Evolutionary conservation across 306 rosid species (phyloP), one percentile per base, ranked within the genome.

Genomic region (Ochetophila trinervis): DNA sequence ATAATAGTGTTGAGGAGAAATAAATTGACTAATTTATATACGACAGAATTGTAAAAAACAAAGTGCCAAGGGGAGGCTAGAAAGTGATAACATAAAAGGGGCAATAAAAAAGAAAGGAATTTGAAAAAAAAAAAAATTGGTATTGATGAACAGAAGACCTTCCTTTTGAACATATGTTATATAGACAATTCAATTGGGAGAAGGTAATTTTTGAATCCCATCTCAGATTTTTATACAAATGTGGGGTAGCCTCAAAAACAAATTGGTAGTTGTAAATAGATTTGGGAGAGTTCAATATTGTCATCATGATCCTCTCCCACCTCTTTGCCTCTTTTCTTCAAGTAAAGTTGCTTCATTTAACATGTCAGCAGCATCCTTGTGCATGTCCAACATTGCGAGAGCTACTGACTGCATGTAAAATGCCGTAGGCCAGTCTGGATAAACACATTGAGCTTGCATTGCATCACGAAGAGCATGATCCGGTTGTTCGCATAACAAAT

Each of bases 351-450:
- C 99, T 85, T 93, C 99, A 19, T 86, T 87, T 71, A 93, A 77
- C 99, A 93, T 93, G 78, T 93, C 99, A n/a, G 78, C 75, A 0
- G 99, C 97, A 52, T 93, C 99, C 82, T 93, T 88, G 74, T 86
- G 86, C 99, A 93, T 93, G 83, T 88, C 87, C 76, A 93, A 76
- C 86, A 90, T 93, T 6, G 97, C 97, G 44, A 93, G 96, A 40
- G 99, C 99, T 57, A 93, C 97, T 0, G 99, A 93, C 69, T 93
- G 99, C 96, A 93, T 84, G 88, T 90, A 93, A 81, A 93, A 93
- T 40, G 99, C 91, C 0, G 97, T 90, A 1, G 96, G 88, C 99
- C 99, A 93, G 62, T 93, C 99, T 20, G 99, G 97, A 76, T 78
- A 82, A 37, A 90, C 91, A 3, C 89, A 86, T 65, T 93, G 98